phyloP scores from a whole-genome alignment of 2,329 filamentous ascomycete genomes.

The Botrytis squamosa region DNA sequence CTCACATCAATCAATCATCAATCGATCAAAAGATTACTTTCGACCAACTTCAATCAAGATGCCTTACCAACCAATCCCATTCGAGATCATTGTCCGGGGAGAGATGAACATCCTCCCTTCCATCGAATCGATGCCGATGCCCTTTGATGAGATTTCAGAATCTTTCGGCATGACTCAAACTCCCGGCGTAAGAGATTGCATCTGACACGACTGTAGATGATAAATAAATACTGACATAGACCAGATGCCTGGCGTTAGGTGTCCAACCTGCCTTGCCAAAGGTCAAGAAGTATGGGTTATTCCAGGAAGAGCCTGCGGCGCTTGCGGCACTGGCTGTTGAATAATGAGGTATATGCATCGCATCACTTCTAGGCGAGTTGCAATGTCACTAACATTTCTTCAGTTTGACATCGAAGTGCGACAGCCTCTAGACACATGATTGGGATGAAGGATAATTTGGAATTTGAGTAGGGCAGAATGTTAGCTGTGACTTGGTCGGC shows the following conservation, averaged over 20 bases:
- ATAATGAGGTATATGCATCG: background rate
- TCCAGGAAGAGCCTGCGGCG: slow-evolving; percentile 48
- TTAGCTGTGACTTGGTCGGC: background rate
- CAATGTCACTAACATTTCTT: background rate
- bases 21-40: background rate
- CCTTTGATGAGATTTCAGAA: background rate
- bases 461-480: background rate
- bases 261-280: slow-evolving; percentile 50
- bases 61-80: slow-evolving; percentile 7
- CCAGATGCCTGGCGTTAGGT: slow-evolving; percentile 51
- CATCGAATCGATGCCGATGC: background rate
- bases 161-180: slow-evolving; percentile 17
- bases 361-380: background rate
- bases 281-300: slow-evolving; percentile 58
- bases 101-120: slow-evolving; percentile 9
- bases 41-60: slow-evolving; percentile 13
- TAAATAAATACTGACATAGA: slow-evolving; percentile 23
- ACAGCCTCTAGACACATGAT: background rate
- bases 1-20: background rate
- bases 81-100: slow-evolving; percentile 5
- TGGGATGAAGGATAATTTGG: background rate
- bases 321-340: slow-evolving; percentile 12
- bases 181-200: slow-evolving; percentile 5
- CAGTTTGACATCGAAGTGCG: background rate
- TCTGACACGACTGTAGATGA: background rate